A percentile compares a stretch with the other conserved stretches of the same genome.
Conservation (phyloP, 768 basidiomycete species). For the Leccinum pellstonianum region DNA sequence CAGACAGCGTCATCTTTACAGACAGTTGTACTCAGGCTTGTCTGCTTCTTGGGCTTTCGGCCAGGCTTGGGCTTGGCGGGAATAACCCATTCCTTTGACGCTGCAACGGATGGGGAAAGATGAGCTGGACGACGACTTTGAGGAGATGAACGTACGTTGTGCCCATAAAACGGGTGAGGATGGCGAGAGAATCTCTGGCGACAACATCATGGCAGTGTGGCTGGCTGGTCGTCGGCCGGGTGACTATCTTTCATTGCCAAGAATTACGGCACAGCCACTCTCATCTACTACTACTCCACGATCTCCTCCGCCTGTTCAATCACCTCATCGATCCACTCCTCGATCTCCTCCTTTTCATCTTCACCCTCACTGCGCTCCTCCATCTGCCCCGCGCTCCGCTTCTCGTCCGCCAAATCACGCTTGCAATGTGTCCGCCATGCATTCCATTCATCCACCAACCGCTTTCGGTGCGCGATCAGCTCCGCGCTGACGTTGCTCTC, state of each 20-base stretch:
- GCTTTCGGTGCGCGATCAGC: conserved; percentile 82
- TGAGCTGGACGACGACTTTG: background rate
- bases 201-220: conserved; percentile 28
- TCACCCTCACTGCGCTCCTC: conserved; percentile 39
- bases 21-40: conserved; percentile 21
- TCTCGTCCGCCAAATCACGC: conserved; percentile 61
- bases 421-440: conserved; percentile 83
- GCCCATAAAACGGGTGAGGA: conserved; percentile 71
- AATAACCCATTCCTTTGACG: conserved; percentile 89
- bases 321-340: conserved; percentile 92
- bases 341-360: conserved; percentile 81
- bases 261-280: conserved; percentile 25
- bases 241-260: background rate
- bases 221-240: background rate
- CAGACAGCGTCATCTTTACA: conserved; percentile 52
- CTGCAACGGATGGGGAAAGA: conserved; percentile 35
- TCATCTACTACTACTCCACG: conserved; percentile 37
- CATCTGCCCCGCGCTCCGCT: conserved; percentile 39
- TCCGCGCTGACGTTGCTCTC: conserved; percentile 95
- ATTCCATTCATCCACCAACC: conserved; percentile 98
- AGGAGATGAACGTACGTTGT: conserved; percentile 48
- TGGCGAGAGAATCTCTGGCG: conserved; percentile 28
- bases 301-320: conserved; percentile 86
- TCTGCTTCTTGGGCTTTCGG: conserved; percentile 81
- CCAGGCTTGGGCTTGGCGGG: conserved; percentile 86